A percentile compares a stretch with the other conserved stretches of the same genome.
Evolutionary conservation across 2,329 filamentous ascomycete genomes (phyloP).

Genomic region (Sordariomycetes sp.): DNA sequence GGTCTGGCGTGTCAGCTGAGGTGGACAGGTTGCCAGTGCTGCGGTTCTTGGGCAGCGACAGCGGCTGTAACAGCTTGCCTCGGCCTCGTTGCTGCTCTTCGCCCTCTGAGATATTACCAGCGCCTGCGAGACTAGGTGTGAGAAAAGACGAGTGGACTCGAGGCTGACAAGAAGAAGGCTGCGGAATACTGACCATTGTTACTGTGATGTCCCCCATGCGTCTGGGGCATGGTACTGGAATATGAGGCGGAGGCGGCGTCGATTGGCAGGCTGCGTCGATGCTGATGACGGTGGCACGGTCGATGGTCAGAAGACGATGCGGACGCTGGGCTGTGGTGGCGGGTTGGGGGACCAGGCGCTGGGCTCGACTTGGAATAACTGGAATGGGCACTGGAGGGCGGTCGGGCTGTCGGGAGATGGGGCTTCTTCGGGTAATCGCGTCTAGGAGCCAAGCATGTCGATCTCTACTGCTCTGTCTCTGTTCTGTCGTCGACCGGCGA

Average conservation of each 20-base stretch:
- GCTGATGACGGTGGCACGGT: background rate
- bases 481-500: too few relatives aligned
- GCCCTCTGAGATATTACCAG: constrained; percentile 21
- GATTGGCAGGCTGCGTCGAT: too few relatives aligned
- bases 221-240: constrained; percentile 35
- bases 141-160: constrained; percentile 3
- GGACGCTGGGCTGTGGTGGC: background rate
- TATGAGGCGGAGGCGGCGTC: constrained; percentile 15
- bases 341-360: too few relatives aligned
- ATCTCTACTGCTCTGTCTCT: too few relatives aligned
- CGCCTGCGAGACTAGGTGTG: constrained; percentile 13
- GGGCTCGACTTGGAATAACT: too few relatives aligned
- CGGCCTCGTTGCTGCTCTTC: constrained; percentile 32
- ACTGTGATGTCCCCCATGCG: constrained; percentile 30
- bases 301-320: background rate
- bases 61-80: constrained; percentile 28
- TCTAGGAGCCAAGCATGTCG: too few relatives aligned
- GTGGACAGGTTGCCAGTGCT: constrained; percentile 54
- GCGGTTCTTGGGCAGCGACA: constrained; percentile 53
- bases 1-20: constrained; percentile 42
- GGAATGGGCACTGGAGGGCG: too few relatives aligned
- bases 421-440: too few relatives aligned
- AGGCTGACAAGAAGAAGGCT: constrained; percentile 2
- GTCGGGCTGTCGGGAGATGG: too few relatives aligned
- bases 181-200: constrained; percentile 21